Evolutionary conservation across 106 monocot species (phyloP).

Genomic region (Triglochin maritima): DNA sequence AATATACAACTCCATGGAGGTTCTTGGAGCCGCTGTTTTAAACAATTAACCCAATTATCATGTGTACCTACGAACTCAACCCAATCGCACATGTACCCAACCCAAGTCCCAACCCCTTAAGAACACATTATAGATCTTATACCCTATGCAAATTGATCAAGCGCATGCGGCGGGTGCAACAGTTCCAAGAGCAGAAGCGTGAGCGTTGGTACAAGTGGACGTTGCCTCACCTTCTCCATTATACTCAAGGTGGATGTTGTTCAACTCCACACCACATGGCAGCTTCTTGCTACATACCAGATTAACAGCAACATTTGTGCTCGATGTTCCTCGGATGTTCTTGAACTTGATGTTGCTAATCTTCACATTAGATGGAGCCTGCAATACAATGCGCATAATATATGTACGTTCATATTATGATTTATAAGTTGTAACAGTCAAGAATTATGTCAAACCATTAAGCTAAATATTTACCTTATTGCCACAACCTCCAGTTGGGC

Average conservation of each 20-base stretch:
- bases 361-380: constrained; percentile 16
- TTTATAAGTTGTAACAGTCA: too few relatives aligned
- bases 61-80: too few relatives aligned
- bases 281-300: constrained; percentile 13
- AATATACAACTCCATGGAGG: too few relatives aligned
- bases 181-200: background rate
- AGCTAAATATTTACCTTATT: background rate
- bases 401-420: background rate
- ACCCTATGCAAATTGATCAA: constrained; percentile 2
- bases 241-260: constrained; percentile 10
- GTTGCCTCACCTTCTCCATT: background rate
- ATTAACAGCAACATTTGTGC: constrained; percentile 13
- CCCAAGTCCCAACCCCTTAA: too few relatives aligned
- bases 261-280: constrained; percentile 24
- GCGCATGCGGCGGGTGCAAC: constrained; percentile 6
- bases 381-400: background rate
- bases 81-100: too few relatives aligned
- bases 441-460: too few relatives aligned
- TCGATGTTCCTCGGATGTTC: constrained; percentile 14
- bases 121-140: too few relatives aligned
- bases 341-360: constrained; percentile 17
- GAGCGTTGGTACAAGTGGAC: constrained; percentile 6
- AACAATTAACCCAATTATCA: too few relatives aligned
- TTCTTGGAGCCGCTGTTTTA: too few relatives aligned
- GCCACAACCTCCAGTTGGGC: constrained; percentile 7